Conservation (phyloP, 2,329 filamentous ascomycete species). For the Phialophora verrucosa region DNA sequence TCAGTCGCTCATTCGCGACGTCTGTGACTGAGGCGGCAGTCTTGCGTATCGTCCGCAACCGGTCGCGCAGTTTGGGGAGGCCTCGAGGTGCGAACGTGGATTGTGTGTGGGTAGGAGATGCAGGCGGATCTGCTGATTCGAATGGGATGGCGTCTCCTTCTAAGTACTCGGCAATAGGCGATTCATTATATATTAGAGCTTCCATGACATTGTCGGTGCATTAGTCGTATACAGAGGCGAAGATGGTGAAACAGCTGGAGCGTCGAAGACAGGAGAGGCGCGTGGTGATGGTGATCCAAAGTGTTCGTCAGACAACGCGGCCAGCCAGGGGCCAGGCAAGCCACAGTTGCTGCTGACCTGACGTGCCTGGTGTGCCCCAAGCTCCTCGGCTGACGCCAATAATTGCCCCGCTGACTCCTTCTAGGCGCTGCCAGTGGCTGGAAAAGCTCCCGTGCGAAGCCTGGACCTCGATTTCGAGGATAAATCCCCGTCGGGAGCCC, state of each 20-base stretch:
- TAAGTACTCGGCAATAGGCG: conserved; percentile 86
- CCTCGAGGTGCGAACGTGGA: conserved; percentile 54
- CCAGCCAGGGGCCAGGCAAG: conserved; percentile 3
- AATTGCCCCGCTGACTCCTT: neutral
- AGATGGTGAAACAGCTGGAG: conserved; percentile 12
- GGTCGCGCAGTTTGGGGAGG: conserved; percentile 30
- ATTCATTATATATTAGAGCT: conserved; percentile 82
- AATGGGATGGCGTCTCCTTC: conserved; percentile 69
- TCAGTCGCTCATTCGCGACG: conserved; percentile 68
- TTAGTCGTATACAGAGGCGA: conserved; percentile 8
- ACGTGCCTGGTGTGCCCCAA: neutral
- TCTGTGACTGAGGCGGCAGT: conserved; percentile 33
- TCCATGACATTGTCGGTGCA: conserved; percentile 67
- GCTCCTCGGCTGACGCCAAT: neutral
- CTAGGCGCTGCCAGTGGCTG: neutral
- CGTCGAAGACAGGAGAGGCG: conserved; percentile 12
- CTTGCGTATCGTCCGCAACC: conserved; percentile 30
- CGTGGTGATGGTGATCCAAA: conserved; percentile 5
- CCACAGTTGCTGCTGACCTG: conserved; percentile 1
- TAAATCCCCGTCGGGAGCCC: neutral
- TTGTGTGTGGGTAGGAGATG: conserved; percentile 47
- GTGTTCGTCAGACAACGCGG: neutral
- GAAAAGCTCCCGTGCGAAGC: neutral
- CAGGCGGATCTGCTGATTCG: conserved; percentile 44
- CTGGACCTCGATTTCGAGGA: neutral